Percentiles rank a stretch among this genome's conserved stretches.
Evolutionary conservation across 495 filamentous ascomycete species (phyloP).

Genomic region (Annulohypoxylon stygium): DNA sequence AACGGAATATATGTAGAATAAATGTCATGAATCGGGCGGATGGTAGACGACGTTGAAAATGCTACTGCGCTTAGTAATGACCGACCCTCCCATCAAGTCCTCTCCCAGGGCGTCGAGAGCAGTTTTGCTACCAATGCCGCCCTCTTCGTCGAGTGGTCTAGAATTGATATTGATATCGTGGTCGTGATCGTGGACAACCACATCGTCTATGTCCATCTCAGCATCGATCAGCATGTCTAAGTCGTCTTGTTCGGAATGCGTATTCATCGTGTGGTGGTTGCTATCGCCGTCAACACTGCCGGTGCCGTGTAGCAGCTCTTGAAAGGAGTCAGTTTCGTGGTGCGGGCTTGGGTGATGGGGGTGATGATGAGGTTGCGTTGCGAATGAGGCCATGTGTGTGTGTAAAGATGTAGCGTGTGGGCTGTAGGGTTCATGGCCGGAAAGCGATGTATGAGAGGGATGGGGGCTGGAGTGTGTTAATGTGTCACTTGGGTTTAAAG

Average conservation of each 20-base stretch:
- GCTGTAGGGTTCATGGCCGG: constrained; percentile 36
- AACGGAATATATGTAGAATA: not conserved
- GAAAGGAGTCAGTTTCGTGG: constrained; percentile 55
- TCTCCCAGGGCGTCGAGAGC: not conserved
- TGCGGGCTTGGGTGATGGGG: constrained; percentile 39
- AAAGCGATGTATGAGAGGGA: constrained; percentile 37
- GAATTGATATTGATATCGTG: constrained; percentile 9
- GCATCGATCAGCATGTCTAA: constrained; percentile 67
- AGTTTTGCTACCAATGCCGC: not conserved
- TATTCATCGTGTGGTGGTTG: not conserved
- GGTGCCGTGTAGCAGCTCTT: constrained; percentile 58
- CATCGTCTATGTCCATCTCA: constrained; percentile 47
- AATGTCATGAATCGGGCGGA: constrained; percentile 14
- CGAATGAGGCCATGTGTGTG: constrained; percentile 24
- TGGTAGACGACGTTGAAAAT: constrained; percentile 50
- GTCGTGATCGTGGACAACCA: constrained; percentile 16
- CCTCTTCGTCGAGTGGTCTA: not conserved
- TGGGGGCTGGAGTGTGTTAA: constrained; percentile 34
- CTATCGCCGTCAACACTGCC: constrained; percentile 38
- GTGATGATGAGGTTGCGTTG: constrained; percentile 45
- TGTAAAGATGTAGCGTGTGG: constrained; percentile 35
- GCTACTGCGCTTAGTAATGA: constrained; percentile 43
- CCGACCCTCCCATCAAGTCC: constrained; percentile 29
- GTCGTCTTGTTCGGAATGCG: constrained; percentile 52
- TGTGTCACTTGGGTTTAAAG: constrained; percentile 38